Percentiles rank a stretch among this genome's conserved stretches.
phyloP scores from a whole-genome alignment of 1,139 yeast species.

The Debaryomyces robertsiae region DNA sequence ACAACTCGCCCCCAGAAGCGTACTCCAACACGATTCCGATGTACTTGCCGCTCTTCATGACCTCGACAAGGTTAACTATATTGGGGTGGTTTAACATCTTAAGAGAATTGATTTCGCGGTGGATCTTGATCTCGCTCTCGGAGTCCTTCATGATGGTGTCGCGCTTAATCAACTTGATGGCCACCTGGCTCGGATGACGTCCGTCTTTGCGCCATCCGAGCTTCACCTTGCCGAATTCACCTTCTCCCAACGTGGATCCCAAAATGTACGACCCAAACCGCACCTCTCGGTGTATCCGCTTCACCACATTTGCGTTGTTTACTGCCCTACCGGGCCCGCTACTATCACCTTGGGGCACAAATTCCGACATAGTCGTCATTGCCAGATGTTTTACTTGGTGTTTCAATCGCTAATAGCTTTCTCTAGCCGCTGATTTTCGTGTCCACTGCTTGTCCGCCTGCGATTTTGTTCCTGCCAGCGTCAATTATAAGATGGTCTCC shows the following conservation, averaged over 20 bases:
- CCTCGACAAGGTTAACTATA: constrained; percentile 88
- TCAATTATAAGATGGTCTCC: too few relatives aligned
- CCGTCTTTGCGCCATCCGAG: constrained; percentile 95
- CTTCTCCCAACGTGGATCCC: constrained; percentile 96
- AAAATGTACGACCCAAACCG: constrained; percentile 85
- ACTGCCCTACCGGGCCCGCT: constrained; percentile 4
- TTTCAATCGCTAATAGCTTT: too few relatives aligned
- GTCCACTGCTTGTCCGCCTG: too few relatives aligned
- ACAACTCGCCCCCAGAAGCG: constrained; percentile 96
- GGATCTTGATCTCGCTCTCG: constrained; percentile 84
- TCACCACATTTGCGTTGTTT: constrained; percentile 14
- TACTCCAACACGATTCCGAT: constrained; percentile 95
- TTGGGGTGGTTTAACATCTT: constrained; percentile 89
- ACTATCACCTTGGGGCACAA: constrained; percentile 2
- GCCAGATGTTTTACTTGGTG: not conserved
- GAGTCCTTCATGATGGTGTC: constrained; percentile 83
- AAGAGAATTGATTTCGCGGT: constrained; percentile 89
- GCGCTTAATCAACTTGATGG: constrained; percentile 86
- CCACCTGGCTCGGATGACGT: constrained; percentile 78
- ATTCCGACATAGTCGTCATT: not conserved
- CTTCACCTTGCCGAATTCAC: constrained; percentile 96
- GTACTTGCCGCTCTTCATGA: constrained; percentile 89
- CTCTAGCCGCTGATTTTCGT: too few relatives aligned
- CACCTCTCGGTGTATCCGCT: constrained; percentile 53
- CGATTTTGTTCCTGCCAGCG: too few relatives aligned